Evolutionary conservation across 1,284 basidiomycete species (phyloP), one percentile per base, ranked within the genome.

Genomic region (Fomitopsis palustris): DNA sequence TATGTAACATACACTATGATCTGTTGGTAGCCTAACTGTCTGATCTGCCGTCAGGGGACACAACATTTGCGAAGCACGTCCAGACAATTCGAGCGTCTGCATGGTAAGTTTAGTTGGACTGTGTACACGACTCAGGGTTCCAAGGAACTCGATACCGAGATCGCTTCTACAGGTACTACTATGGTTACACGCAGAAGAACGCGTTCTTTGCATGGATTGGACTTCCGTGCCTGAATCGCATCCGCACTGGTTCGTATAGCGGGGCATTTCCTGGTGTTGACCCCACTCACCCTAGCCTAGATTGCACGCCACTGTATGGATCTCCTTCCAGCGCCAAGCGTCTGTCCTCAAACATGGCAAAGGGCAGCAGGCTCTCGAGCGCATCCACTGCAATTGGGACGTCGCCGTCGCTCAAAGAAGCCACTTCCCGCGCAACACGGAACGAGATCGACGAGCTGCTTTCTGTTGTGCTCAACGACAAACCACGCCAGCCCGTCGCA

Each of bases 401-500:
- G 8, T 19, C 31, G 17, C 27, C 27, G 2, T 29, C 47, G 2
- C 14, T 51, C 12, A 31, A 29, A 17, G 27, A 51, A 16, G 47
- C 47, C 4, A 17, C 47, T 12, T 33, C 47, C 12, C n/a, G 5
- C 47, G 47, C 23, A 19, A 27, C 47, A n/a, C 47, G 4, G 7
- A 17, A 8, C 25, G 43, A 52, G 4, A 47, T 47, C 6, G 42
- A 56, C 1, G 17, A 33, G 4, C 27, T 21, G 17, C n/a, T 29
- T 0, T 62, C 65, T 1, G 58, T 62, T 7, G 25, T 41, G 12
- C 33, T 53, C 1, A 53, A 65, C 37, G 64, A 61, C 4, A 64
- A 53, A 37, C 64, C 65, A 0, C 57, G 31, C 14, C 53, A 47
- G 4, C 64, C 64, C 1, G 62, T 63, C 1, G 62, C 61, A 0